Conservation (phyloP, 2,329 filamentous ascomycete genomes). For the Fusarium sp. region DNA sequence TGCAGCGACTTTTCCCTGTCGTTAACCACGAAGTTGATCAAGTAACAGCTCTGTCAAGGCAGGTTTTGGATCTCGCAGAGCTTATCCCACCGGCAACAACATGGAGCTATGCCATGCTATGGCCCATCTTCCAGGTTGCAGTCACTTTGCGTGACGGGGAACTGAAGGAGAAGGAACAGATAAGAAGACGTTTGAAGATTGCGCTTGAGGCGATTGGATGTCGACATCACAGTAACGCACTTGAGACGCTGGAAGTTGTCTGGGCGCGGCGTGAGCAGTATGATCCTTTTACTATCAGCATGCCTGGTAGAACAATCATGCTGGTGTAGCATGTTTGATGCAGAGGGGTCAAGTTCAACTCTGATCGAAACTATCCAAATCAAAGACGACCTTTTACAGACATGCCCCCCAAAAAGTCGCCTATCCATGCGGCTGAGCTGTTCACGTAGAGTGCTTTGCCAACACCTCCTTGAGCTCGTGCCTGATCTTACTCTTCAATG, state of each 20-base stretch:
- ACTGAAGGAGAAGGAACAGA: not conserved
- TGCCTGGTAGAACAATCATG: conserved; percentile 8
- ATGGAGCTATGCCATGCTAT: conserved; percentile 11
- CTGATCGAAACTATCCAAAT: too few species aligned
- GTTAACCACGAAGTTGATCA: not conserved
- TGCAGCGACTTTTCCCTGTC: not conserved
- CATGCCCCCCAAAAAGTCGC: too few species aligned
- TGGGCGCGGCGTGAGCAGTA: not conserved
- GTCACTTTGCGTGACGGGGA: not conserved
- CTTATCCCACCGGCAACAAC: not conserved
- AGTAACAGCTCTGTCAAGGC: accelerated
- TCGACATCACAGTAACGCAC: conserved; percentile 24
- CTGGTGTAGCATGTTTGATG: too few species aligned
- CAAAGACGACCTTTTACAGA: too few species aligned
- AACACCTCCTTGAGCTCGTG: not conserved
- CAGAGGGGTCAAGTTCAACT: too few species aligned
- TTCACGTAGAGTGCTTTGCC: not conserved
- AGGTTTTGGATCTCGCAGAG: not conserved
- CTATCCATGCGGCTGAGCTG: too few species aligned
- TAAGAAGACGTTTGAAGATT: not conserved
- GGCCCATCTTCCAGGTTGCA: conserved; percentile 13
- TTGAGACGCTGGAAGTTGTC: not conserved
- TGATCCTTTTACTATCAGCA: not conserved
- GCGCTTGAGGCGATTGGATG: conserved; percentile 8
- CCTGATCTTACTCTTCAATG: not conserved